Base-by-base conservation (phyloP, 441 rosid genomes). In the Francoa sonchifolia region DNA sequence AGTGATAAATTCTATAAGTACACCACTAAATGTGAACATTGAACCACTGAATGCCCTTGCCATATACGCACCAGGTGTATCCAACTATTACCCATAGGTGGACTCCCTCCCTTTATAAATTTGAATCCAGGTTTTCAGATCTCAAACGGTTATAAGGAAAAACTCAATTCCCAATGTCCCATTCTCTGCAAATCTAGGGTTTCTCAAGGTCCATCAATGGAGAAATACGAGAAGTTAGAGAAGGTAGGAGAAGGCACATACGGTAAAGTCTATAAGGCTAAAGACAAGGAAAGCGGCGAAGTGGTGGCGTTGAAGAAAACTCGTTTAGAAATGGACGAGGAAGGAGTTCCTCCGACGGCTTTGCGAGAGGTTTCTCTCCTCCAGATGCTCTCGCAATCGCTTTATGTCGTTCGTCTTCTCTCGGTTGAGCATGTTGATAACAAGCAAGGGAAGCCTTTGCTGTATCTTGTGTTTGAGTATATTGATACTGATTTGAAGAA, bases 401-500 rank as follows among this genome's bases (percentile, higher is more conserved):
- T 89, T 57, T 89, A 82, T 67, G 61, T 89, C 6, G 98, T 89
- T 37, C 82, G 89, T 13, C 89, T 89, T 33, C 98, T 89, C 61
- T 66, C 58, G 69, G 98, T 89, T 41, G 98, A 85, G 40, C 88
- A 82, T 57, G 76, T 82, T 39, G 89, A 76, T 37, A 54, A 44
- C 26, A 33, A 25, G 29, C 28, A 8, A 22, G 44, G 62, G 25
- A 89, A 85, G 47, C 72, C 96, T 4, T 76, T 77, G 34, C 84
- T 89, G 23, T 89, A 84, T 42, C 65, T 89, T 9, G 98, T 89
- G 1, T 89, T 89, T 33, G 94, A 89, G 66, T 89, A 73, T 42
- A 82, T 85, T 13, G 98, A 82, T 44, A 89, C 94, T 0, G 98
- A 89, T 82, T 79, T 89, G 19, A 85, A 89, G 77, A 82, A 89